These are phyloP conservation scores for Sarocladiaceae sp. DNA, from an alignment of 2,329 filamentous ascomycete genomes.

Conservation along the genomic window DNA sequence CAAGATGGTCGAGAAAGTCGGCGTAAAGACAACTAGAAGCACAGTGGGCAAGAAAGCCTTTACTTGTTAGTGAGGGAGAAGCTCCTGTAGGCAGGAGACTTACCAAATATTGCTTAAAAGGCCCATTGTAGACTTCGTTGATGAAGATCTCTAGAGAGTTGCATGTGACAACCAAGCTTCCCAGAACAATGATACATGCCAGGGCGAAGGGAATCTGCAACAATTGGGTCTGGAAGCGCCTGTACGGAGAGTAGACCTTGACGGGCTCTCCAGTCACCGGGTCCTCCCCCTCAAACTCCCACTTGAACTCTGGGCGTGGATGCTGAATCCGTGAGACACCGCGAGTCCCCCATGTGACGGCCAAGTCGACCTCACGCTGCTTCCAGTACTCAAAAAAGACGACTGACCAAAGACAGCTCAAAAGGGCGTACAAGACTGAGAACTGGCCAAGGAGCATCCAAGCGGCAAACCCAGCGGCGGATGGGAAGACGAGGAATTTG, in stretches of 20 bases:
- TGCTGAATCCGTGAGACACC: conserved; percentile 77
- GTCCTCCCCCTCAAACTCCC: conserved; percentile 71
- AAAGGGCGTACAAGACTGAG: conserved; percentile 71
- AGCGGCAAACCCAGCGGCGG: conserved; percentile 66
- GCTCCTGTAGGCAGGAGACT: conserved; percentile 21
- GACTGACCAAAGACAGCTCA: conserved; percentile 79
- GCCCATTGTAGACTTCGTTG: conserved; percentile 85
- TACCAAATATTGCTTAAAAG: conserved; percentile 78
- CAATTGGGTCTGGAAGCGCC: conserved; percentile 69
- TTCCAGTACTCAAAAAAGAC: conserved; percentile 96
- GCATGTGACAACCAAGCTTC: conserved; percentile 74
- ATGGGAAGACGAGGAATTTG: conserved; percentile 74
- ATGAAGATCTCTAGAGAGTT: conserved; percentile 96
- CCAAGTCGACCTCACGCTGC: conserved; percentile 80
- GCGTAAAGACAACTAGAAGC: conserved; percentile 75
- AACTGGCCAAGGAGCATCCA: conserved; percentile 84
- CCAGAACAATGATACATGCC: conserved; percentile 63
- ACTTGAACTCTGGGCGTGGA: conserved; percentile 69
- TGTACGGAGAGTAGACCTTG: conserved; percentile 67
- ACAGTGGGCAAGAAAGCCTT: conserved; percentile 84
- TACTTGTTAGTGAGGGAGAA: conserved; percentile 12
- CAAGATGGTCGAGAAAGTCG: conserved; percentile 68
- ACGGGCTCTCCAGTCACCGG: conserved; percentile 74
- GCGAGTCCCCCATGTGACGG: conserved; percentile 81
- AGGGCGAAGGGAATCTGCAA: conserved; percentile 82